Evolutionary conservation across 2,329 filamentous ascomycete species (phyloP).

Genomic region (Tothia fuscella): DNA sequence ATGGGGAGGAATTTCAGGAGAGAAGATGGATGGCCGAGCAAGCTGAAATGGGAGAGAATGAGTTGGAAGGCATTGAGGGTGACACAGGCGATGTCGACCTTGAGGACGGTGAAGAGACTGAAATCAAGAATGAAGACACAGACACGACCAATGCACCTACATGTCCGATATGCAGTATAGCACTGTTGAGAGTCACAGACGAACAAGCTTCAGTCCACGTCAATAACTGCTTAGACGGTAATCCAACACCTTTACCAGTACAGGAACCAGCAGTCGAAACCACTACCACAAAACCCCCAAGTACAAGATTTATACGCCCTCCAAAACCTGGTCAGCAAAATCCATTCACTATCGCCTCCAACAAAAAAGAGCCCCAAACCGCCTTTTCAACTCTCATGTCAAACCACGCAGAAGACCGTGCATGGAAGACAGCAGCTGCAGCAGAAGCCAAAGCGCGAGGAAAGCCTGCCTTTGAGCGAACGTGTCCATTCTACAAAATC

Average conservation of each 20-base stretch:
- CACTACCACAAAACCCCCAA: constrained; percentile 10
- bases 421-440: constrained; percentile 79
- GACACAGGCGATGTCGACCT: constrained; percentile 44
- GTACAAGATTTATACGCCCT: constrained; percentile 43
- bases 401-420: constrained; percentile 74
- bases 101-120: constrained; percentile 21
- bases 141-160: constrained; percentile 3
- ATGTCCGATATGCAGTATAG: constrained; percentile 70
- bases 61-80: constrained; percentile 22
- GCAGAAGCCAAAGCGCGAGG: constrained; percentile 67
- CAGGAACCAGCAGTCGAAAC: constrained; percentile 13
- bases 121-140: constrained; percentile 5
- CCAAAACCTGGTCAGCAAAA: constrained; percentile 71
- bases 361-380: constrained; percentile 46
- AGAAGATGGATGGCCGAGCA: constrained; percentile 65
- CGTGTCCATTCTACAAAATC: constrained; percentile 97
- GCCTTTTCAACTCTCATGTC: constrained; percentile 94
- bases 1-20: constrained; percentile 40
- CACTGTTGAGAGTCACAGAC: constrained; percentile 42
- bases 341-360: constrained; percentile 51
- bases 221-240: constrained; percentile 84
- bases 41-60: constrained; percentile 38
- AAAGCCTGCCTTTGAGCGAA: constrained; percentile 76
- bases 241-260: constrained; percentile 46
- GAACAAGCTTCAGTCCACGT: constrained; percentile 73